phyloP scores from a whole-genome alignment of 2,329 filamentous ascomycete genomes.

The Cyphellophora attinorum region DNA sequence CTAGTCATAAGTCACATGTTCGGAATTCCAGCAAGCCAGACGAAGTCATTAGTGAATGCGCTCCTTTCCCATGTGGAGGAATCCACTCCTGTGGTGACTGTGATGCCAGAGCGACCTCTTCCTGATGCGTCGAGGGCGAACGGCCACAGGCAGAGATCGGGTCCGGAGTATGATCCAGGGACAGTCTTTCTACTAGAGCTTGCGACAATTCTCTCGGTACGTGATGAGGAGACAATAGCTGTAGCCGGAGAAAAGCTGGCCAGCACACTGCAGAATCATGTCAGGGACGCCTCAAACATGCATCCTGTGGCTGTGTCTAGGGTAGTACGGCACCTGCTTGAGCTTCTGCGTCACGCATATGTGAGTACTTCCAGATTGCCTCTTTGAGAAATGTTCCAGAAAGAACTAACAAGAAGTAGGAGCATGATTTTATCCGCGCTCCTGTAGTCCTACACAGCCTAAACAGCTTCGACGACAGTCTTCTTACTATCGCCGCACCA shows the following conservation, averaged over 20 bases:
- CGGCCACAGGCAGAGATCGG: conserved; percentile 47
- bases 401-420: conserved; percentile 41
- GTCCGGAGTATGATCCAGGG: conserved; percentile 69
- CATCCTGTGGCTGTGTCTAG: conserved; percentile 79
- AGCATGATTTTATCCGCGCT: conserved; percentile 82
- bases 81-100: conserved; percentile 64
- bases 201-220: conserved; percentile 69
- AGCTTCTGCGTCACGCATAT: conserved; percentile 72
- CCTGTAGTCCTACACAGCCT: conserved; percentile 88
- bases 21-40: conserved; percentile 51
- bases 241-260: conserved; percentile 70
- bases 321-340: conserved; percentile 77
- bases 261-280: conserved; percentile 67
- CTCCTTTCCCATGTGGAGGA: conserved; percentile 80
- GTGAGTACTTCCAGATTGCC: conserved; percentile 42
- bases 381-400: neutral
- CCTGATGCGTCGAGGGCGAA: conserved; percentile 49
- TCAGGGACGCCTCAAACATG: conserved; percentile 68
- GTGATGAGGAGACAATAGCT: conserved; percentile 63
- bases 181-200: conserved; percentile 88
- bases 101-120: conserved; percentile 74
- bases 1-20: conserved; percentile 74
- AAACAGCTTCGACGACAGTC: conserved; percentile 71
- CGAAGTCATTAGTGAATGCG: conserved; percentile 58
- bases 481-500: conserved; percentile 64